Evolutionary conservation across 345 rosid species (phyloP).

Genomic region (Aquilaria sinensis): DNA sequence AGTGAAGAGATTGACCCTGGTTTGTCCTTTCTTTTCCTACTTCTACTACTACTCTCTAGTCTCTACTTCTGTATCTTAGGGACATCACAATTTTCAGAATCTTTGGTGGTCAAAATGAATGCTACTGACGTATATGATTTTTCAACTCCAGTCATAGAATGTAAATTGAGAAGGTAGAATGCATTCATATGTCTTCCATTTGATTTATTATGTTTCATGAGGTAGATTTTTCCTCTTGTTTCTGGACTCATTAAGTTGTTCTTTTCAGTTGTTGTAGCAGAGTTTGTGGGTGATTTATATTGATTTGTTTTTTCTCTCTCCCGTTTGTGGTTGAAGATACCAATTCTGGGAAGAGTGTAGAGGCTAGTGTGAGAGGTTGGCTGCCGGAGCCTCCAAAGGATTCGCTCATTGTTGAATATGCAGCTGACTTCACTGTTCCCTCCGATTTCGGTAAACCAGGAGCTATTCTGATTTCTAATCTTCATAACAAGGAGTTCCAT

Average conservation of each 20-base stretch:
- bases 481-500: constrained; percentile 65
- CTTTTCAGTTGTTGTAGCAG: too few species aligned
- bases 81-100: too few species aligned
- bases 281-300: too few species aligned
- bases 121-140: too few species aligned
- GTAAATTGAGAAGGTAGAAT: too few species aligned
- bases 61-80: not conserved
- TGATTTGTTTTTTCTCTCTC: not conserved
- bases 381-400: constrained; percentile 46
- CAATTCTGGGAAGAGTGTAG: constrained; percentile 52
- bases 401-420: constrained; percentile 46
- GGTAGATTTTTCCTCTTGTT: too few species aligned
- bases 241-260: too few species aligned
- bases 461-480: constrained; percentile 69
- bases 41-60: not conserved
- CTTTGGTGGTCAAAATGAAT: too few species aligned
- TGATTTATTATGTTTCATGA: too few species aligned
- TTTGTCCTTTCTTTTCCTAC: constrained; percentile 12
- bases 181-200: too few species aligned
- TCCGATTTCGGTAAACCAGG: constrained; percentile 74
- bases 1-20: constrained; percentile 88
- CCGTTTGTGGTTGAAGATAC: constrained; percentile 36
- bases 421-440: constrained; percentile 61
- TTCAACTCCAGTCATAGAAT: too few species aligned
- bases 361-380: constrained; percentile 62